Percentiles rank a stretch among this genome's conserved stretches.
Evolutionary conservation across 2,329 filamentous ascomycete species (phyloP).

Genomic region (Fusarium napiforme): DNA sequence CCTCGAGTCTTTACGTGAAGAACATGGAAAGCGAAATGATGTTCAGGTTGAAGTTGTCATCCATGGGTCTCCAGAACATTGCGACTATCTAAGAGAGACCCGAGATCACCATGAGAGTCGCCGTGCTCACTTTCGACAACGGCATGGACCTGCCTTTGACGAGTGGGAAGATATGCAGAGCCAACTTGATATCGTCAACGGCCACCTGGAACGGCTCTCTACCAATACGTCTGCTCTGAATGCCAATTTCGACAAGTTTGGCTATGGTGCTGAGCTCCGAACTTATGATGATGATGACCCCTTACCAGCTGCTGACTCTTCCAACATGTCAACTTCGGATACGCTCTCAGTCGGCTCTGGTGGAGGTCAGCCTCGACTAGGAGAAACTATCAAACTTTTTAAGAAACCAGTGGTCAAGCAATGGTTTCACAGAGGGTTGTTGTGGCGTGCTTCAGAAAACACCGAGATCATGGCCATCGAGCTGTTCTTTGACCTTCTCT

Average conservation of each 20-base stretch:
- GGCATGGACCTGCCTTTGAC: conserved; percentile 62
- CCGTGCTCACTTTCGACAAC: conserved; percentile 58
- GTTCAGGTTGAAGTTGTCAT: conserved; percentile 66
- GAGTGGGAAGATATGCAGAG: conserved; percentile 66
- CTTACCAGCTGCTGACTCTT: conserved; percentile 16
- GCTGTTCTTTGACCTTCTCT: conserved; percentile 72
- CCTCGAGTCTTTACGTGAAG: conserved; percentile 57
- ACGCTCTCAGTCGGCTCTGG: conserved; percentile 41
- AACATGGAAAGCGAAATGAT: conserved; percentile 50
- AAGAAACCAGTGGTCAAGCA: conserved; percentile 70
- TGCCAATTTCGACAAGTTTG: conserved; percentile 72
- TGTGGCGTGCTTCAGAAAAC: conserved; percentile 68
- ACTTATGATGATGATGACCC: conserved; percentile 53
- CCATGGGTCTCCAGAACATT: conserved; percentile 63
- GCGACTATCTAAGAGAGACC: conserved; percentile 58
- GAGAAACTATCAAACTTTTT: conserved; percentile 65
- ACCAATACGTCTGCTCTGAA: conserved; percentile 66
- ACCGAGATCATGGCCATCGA: conserved; percentile 73
- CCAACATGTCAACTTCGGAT: conserved; percentile 37
- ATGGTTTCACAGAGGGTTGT: conserved; percentile 72
- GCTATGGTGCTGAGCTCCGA: conserved; percentile 68
- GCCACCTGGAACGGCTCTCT: conserved; percentile 64
- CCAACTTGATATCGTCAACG: conserved; percentile 63
- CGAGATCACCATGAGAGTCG: conserved; percentile 64
- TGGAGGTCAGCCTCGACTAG: conserved; percentile 42